Conservation (phyloP, 73 alveolate genomes). For the Tetrahymena borealis region DNA sequence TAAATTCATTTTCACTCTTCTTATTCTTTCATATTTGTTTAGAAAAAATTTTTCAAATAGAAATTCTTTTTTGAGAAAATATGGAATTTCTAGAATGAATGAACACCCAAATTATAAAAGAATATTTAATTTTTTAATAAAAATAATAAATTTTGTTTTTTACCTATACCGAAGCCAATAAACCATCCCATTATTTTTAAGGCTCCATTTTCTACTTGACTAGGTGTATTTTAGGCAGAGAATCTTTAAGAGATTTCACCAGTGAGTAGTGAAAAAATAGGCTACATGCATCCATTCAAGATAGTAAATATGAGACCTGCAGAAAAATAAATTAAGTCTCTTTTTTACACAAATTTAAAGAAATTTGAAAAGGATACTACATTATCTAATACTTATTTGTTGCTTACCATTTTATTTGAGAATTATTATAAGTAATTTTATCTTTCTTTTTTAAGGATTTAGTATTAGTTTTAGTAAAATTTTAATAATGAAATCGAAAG, state of each 20-base stretch:
- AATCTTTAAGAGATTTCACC: not conserved
- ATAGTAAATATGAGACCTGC: not conserved
- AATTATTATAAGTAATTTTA: not conserved
- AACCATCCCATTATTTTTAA: not conserved
- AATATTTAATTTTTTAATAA: not conserved
- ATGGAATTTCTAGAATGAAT: not conserved
- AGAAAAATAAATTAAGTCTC: not conserved
- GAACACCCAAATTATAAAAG: not conserved
- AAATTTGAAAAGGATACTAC: not conserved
- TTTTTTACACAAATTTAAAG: not conserved
- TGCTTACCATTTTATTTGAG: not conserved
- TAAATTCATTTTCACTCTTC: not conserved
- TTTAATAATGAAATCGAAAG: too few species aligned
- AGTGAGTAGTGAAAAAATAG: not conserved
- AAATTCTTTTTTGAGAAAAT: not conserved
- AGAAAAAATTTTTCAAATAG: not conserved
- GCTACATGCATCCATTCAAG: not conserved
- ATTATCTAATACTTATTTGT: not conserved
- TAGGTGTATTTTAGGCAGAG: not conserved
- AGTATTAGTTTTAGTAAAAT: too few species aligned
- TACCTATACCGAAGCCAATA: not conserved
- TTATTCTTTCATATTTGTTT: not conserved
- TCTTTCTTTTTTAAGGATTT: too few species aligned
- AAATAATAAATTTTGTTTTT: too few species aligned
- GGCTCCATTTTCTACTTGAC: not conserved